Evolutionary conservation across 148 eudicot species (phyloP).

Genomic region (Gaultheria prostrata): DNA sequence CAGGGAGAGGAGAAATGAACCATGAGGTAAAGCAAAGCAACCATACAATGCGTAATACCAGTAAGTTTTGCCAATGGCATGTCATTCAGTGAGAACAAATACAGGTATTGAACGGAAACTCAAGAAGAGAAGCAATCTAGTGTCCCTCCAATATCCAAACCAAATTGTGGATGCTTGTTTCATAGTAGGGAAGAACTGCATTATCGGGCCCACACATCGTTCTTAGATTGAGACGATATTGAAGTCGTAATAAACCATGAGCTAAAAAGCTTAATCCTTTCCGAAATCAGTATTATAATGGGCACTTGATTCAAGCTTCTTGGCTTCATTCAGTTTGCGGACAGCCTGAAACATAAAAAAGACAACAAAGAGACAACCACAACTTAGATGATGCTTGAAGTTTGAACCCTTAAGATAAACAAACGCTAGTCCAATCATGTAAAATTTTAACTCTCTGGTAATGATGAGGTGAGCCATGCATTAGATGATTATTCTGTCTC

Average conservation of each 20-base stretch:
- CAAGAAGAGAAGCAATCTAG: not conserved
- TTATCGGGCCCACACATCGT: not conserved
- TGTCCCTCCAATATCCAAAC: not conserved
- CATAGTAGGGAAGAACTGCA: not conserved
- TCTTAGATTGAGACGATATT: not conserved
- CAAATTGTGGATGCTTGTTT: not conserved
- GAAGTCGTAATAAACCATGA: not conserved
- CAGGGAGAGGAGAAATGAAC: not conserved
- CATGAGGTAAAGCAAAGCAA: not conserved
- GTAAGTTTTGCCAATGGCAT: not conserved
- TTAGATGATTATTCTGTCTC: not conserved
- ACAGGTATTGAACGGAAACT: not conserved
- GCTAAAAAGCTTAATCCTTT: slow-evolving; percentile 44
- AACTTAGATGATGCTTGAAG: not conserved
- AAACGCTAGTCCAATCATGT: not conserved
- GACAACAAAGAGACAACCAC: not conserved
- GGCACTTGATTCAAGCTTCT: slow-evolving; percentile 88
- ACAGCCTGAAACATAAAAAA: slow-evolving; percentile 60
- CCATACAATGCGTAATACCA: not conserved
- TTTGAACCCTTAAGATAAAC: not conserved
- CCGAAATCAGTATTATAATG: slow-evolving; percentile 89
- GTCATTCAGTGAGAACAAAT: not conserved
- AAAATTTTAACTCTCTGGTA: not conserved
- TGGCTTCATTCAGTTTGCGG: slow-evolving; percentile 82
- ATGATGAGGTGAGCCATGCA: not conserved